These are phyloP conservation scores for Escallonia rubra DNA, from an alignment of 129 eudicot genomes.

Conservation along the genomic window DNA sequence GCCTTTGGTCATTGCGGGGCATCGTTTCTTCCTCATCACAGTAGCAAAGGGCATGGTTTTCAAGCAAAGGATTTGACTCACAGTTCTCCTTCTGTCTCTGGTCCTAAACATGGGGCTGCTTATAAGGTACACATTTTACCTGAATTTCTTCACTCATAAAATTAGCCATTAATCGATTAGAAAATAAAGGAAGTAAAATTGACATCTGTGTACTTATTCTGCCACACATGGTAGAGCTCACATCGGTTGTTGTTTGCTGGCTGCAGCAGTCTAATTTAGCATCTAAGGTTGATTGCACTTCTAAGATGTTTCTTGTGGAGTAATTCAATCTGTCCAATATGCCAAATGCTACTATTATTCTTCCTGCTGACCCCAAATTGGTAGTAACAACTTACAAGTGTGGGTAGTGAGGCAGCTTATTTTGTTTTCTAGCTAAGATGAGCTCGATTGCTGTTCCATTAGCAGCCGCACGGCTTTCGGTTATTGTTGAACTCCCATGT, in stretches of 20 bases:
- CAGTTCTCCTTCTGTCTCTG: slow-evolving; percentile 63
- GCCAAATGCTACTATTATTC: neutral
- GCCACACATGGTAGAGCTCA: too few species aligned
- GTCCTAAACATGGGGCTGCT: slow-evolving; percentile 45
- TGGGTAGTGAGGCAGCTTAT: neutral
- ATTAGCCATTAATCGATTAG: too few species aligned
- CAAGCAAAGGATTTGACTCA: slow-evolving; percentile 45
- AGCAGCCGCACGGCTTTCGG: neutral
- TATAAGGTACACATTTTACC: slow-evolving; percentile 41
- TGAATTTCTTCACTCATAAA: neutral
- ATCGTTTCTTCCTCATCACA: slow-evolving; percentile 45
- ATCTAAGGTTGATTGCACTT: too few species aligned
- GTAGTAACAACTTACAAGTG: neutral
- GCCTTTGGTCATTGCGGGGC: slow-evolving; percentile 43
- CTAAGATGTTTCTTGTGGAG: too few species aligned
- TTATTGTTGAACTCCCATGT: too few species aligned
- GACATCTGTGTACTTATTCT: too few species aligned
- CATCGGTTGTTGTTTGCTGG: too few species aligned
- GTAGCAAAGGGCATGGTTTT: slow-evolving; percentile 31
- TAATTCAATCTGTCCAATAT: neutral
- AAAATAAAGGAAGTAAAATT: too few species aligned
- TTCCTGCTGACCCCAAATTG: too few species aligned
- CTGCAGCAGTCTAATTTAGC: too few species aligned
- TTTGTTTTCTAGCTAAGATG: neutral
- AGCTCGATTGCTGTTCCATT: neutral